Base-by-base conservation (phyloP, 2,329 filamentous ascomycete genomes). In the Endoconidiophora laricicola region DNA sequence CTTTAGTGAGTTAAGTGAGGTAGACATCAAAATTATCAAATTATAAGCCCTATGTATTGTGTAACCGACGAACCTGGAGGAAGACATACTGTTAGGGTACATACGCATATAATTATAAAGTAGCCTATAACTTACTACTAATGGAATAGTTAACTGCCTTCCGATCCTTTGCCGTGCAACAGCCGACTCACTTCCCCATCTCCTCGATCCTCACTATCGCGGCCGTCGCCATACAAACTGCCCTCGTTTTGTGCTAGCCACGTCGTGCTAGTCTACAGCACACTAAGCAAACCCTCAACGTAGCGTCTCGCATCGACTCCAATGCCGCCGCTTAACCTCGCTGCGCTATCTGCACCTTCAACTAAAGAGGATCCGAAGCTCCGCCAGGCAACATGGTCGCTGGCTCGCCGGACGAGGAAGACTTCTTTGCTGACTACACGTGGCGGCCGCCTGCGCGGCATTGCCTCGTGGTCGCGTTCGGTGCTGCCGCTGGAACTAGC, bases 231-330 rank as follows among this genome's bases (percentile, higher is more conserved):
- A 33, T 18, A 6, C 7, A 26, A n/a, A 6, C 26, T 4, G 18
- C 23, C 24, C 37, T 16, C 48, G 10, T 40, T 42, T 20, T 22
- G 36, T n/a, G 26, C 42, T 14, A 45, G 45, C 49, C 45, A 52
- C 33, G 29, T 22, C 39, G 39, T 42, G 23, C 39, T 18, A 36
- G 14, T 26, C 50, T 52, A 49, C 37, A 53, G 26, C 44, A 53
- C 44, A 37, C 72, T 84, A 61, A 87, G 65, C 50, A 88, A 60
- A 1, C 78, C 78, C 61, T 87, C 83, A 3, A 87, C 76, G 62
- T 87, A 87, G 60, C 73, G 74, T 61, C 79, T 73, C 26, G 83
- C 85, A 66, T 88, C 83, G 33, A 87, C 72, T 0, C 83, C 83
- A 55, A 88, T 85, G 0, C 83, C 83, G 58, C 84, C 79, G 0